Conservation (phyloP, 2,329 filamentous ascomycete genomes). For the Colletotrichum chlorophyti region DNA sequence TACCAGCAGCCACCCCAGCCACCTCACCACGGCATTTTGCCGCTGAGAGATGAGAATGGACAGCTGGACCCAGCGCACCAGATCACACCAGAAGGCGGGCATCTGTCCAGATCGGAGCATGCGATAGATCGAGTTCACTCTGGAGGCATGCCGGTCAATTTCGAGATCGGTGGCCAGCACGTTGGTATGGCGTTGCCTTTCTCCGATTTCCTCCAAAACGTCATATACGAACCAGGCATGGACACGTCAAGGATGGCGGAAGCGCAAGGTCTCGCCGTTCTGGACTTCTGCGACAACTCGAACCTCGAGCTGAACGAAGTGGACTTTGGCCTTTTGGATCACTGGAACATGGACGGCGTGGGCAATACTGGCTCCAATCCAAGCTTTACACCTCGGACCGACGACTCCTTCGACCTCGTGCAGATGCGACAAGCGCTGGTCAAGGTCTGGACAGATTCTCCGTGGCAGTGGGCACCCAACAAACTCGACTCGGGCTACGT, state of each 20-base stretch:
- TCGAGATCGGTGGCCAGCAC: slow-evolving; percentile 18
- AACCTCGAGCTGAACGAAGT: slow-evolving; percentile 59
- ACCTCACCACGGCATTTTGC: slow-evolving; percentile 26
- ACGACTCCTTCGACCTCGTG: slow-evolving; percentile 49
- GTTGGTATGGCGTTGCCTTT: slow-evolving; percentile 44
- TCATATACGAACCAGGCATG: slow-evolving; percentile 55
- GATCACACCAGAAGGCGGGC: slow-evolving; percentile 40
- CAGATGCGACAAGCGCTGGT: slow-evolving; percentile 55
- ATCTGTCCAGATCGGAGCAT: slow-evolving; percentile 43
- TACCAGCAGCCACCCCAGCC: slow-evolving; percentile 32
- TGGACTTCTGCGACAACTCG: slow-evolving; percentile 57
- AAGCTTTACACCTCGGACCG: slow-evolving; percentile 37
- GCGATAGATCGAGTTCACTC: slow-evolving; percentile 37
- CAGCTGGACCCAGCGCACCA: slow-evolving; percentile 34
- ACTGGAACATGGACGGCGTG: slow-evolving; percentile 53
- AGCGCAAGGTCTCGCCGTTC: slow-evolving; percentile 49
- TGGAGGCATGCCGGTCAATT: slow-evolving; percentile 9
- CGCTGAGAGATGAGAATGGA: slow-evolving; percentile 34
- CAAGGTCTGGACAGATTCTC: slow-evolving; percentile 57
- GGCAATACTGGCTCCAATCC: slow-evolving; percentile 35
- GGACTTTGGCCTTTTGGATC: slow-evolving; percentile 57
- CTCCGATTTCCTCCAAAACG: slow-evolving; percentile 57
- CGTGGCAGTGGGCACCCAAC: slow-evolving; percentile 57
- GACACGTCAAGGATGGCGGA: slow-evolving; percentile 41
- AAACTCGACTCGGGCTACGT: slow-evolving; percentile 50